Conservation (phyloP, 768 basidiomycete genomes). For the Floccularia luteovirens region DNA sequence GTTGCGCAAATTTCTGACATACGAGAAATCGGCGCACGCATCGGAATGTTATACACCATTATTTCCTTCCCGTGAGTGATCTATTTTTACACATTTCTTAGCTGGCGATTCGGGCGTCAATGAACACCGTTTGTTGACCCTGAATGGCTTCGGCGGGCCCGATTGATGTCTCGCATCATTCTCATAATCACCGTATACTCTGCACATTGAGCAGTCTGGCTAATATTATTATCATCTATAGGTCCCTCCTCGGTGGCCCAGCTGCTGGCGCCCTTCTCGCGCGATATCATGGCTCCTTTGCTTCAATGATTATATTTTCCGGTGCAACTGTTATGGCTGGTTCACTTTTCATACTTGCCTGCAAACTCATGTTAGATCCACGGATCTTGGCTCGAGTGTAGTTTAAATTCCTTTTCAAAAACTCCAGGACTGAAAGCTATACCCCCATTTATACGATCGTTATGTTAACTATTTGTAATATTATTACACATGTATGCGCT, state of each 20-base stretch:
- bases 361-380: conserved; percentile 37
- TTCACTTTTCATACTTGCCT: conserved; percentile 45
- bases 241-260: conserved; percentile 59
- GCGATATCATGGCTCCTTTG: conserved; percentile 32
- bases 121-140: too few relatives aligned
- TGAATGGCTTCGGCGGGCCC: too few relatives aligned
- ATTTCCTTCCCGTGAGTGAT: conserved; percentile 63
- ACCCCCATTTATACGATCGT: neutral
- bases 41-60: conserved; percentile 58
- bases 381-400: conserved; percentile 40
- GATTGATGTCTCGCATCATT: too few relatives aligned
- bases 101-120: too few relatives aligned
- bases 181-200: too few relatives aligned
- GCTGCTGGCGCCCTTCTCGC: conserved; percentile 52
- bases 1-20: conserved; percentile 59
- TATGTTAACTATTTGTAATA: too few relatives aligned
- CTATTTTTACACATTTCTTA: conserved; percentile 1
- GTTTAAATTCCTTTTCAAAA: conserved; percentile 1
- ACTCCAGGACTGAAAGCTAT: neutral
- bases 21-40: conserved; percentile 49
- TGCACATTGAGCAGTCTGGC: too few relatives aligned
- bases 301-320: conserved; percentile 50
- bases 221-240: conserved; percentile 13
- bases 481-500: too few relatives aligned
- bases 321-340: conserved; percentile 54